phyloP scores from a whole-genome alignment of 1,139 yeast genomes.

The Debaryomycetaceae sp. region DNA sequence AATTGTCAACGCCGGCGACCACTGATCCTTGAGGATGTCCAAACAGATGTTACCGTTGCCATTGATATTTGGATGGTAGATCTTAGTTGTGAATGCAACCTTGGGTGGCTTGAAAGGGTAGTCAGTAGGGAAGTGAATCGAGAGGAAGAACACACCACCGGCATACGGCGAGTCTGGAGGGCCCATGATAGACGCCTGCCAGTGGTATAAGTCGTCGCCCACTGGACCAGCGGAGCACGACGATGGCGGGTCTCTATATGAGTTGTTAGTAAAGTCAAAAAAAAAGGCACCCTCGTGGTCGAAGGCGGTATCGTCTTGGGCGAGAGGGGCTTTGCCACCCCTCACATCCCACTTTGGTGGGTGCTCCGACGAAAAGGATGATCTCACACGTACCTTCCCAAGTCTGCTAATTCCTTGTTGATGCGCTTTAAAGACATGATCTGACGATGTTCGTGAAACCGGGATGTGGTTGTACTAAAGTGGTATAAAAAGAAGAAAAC shows the following conservation, averaged over 20 bases:
- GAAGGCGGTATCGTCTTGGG: no score
- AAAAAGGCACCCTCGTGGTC: no score
- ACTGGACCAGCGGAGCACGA: constrained; percentile 99
- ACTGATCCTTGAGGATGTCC: constrained; percentile 81
- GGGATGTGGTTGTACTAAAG: no score
- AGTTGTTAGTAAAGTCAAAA: constrained; percentile 24
- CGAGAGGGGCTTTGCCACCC: no score
- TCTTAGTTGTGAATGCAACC: constrained; percentile 84
- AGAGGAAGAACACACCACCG: constrained; percentile 87
- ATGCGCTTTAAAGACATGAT: constrained; percentile 89
- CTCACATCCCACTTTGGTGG: no score
- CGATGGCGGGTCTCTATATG: constrained; percentile 89
- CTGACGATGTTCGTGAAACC: no score
- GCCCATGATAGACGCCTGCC: constrained; percentile 98
- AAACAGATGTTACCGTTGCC: constrained; percentile 84
- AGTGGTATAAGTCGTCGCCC: constrained; percentile 91
- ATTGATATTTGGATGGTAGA: constrained; percentile 89
- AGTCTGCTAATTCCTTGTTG: constrained; percentile 89
- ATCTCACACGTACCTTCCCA: constrained; percentile 71
- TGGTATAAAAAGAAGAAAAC: no score
- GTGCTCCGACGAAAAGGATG: no score
- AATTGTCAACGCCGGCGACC: constrained; percentile 90
- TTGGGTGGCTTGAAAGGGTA: constrained; percentile 94
- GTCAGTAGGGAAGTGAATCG: constrained; percentile 92
- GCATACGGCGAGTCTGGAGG: constrained; percentile 93